Evolutionary conservation across 2,329 filamentous ascomycete species (phyloP).

Genomic region (Zymoseptoria brevis): DNA sequence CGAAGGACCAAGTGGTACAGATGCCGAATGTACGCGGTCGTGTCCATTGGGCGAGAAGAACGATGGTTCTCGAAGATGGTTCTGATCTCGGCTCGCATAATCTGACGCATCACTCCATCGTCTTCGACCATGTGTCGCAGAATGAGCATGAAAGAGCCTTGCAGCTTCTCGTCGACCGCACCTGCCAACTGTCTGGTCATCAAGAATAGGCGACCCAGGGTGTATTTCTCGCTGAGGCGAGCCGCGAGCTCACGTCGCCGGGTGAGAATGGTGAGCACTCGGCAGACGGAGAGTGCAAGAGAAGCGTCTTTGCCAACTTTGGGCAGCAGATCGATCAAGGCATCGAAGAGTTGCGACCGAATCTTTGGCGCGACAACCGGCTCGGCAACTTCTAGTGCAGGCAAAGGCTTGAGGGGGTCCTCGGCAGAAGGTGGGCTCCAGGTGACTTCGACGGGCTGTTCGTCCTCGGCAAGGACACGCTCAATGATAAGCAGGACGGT

Average conservation of each 20-base stretch:
- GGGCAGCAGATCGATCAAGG: constrained; percentile 75
- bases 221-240: constrained; percentile 74
- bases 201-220: constrained; percentile 81
- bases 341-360: constrained; percentile 63
- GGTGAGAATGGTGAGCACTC: constrained; percentile 81
- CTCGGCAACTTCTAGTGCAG: constrained; percentile 53
- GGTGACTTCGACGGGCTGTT: constrained; percentile 64
- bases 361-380: constrained; percentile 57
- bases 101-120: constrained; percentile 78
- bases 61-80: constrained; percentile 55
- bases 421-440: constrained; percentile 52
- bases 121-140: constrained; percentile 92
- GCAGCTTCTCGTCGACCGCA: constrained; percentile 65
- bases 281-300: constrained; percentile 72
- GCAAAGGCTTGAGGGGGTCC: constrained; percentile 28
- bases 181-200: constrained; percentile 91
- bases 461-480: constrained; percentile 80
- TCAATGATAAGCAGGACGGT: constrained; percentile 86
- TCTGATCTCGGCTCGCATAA: constrained; percentile 85
- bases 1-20: constrained; percentile 74
- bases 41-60: constrained; percentile 51
- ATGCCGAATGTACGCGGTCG: constrained; percentile 63
- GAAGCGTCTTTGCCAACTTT: constrained; percentile 80
- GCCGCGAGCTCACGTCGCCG: constrained; percentile 67
- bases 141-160: constrained; percentile 71